These are phyloP conservation scores for Colletotrichum sp. DNA, from an alignment of 2,329 filamentous ascomycete genomes.

Conservation along the genomic window DNA sequence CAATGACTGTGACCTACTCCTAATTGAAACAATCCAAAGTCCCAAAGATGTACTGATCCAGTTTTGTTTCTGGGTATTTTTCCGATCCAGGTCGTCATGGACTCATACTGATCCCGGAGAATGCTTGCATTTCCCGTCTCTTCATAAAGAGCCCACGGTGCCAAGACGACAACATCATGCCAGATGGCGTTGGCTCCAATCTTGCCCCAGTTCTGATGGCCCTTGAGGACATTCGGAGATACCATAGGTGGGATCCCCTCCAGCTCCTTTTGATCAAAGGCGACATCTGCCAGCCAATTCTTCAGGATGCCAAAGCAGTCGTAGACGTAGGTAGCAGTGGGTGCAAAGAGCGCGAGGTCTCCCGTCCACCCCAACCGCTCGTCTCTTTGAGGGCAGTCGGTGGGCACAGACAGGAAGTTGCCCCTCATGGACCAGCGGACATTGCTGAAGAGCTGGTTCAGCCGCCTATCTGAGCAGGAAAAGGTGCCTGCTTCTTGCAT, in stretches of 20 bases:
- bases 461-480: background rate
- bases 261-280: conserved; percentile 34
- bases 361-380: conserved; percentile 13
- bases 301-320: background rate
- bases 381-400: conserved; percentile 19
- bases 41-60: background rate
- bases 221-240: conserved; percentile 26
- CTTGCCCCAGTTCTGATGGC: conserved; percentile 3
- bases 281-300: conserved; percentile 11
- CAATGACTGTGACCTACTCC: background rate
- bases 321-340: conserved; percentile 3
- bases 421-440: conserved; percentile 13
- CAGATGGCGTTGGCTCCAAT: conserved; percentile 22
- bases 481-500: conserved; percentile 7
- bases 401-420: conserved; percentile 17
- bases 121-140: background rate
- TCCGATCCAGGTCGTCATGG: background rate
- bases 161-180: conserved; percentile 6
- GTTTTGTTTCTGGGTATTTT: background rate
- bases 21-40: background rate
- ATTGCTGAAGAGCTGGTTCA: conserved; percentile 9
- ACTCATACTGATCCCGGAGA: background rate
- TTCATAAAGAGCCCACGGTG: conserved; percentile 8
- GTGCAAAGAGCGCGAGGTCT: conserved; percentile 8
- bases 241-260: conserved; percentile 36